These are phyloP conservation scores for Pseudogymnoascus sp. DNA, from an alignment of 2,329 filamentous ascomycete genomes.

Conservation along the genomic window DNA sequence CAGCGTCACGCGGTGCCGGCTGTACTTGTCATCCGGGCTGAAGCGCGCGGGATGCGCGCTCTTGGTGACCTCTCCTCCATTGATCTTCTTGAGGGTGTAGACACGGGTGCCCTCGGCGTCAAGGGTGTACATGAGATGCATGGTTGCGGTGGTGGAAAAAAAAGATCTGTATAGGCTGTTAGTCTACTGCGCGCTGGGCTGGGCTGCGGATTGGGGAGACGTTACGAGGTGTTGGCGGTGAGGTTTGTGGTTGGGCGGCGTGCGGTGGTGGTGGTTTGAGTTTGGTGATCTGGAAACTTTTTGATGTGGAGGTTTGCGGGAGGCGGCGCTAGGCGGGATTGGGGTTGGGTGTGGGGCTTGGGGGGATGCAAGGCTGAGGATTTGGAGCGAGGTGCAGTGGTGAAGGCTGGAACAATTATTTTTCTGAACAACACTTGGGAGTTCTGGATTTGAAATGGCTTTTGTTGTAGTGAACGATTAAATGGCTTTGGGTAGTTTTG, in stretches of 20 bases:
- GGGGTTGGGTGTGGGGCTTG: background rate
- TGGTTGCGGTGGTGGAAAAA: conserved; percentile 25
- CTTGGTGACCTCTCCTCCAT: conserved; percentile 80
- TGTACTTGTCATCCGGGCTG: conserved; percentile 98
- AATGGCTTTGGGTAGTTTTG: background rate
- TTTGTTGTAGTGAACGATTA: background rate
- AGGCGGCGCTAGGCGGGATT: background rate
- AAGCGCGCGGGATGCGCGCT: conserved; percentile 93
- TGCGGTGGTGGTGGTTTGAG: background rate
- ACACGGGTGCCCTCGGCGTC: conserved; percentile 75
- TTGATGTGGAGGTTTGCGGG: background rate
- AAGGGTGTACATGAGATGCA: conserved; percentile 82
- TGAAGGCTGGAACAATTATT: background rate
- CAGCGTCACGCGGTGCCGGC: conserved; percentile 86
- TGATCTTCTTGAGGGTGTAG: conserved; percentile 93
- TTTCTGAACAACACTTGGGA: background rate
- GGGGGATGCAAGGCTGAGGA: background rate
- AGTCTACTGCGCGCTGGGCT: background rate
- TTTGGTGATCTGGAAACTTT: background rate
- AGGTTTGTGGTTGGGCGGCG: background rate
- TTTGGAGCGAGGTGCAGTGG: background rate
- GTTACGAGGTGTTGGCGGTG: background rate
- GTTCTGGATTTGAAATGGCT: background rate
- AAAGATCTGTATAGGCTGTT: background rate
- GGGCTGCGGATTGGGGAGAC: background rate